Evolutionary conservation across 106 monocot species (phyloP), one percentile per base, ranked within the genome.

Genomic region (Allium fistulosum): DNA sequence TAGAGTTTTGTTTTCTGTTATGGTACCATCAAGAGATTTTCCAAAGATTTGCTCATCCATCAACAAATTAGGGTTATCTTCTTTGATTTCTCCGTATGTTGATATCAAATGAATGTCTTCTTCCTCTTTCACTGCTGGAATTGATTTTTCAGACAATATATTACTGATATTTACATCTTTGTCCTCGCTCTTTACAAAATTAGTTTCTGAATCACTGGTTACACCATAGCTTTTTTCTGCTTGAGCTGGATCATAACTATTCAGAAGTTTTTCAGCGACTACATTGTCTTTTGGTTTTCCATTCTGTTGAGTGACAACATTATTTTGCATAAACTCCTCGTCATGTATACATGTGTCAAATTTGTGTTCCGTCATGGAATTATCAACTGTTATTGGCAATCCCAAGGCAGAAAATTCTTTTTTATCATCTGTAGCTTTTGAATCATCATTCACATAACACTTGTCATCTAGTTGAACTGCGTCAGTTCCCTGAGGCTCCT

Each of bases 201-300:
- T 18, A 7, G 18, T 60, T 65, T 75, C 57, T 49, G 46, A 58
- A 13, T 60, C 49, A 27, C 58, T 52, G 26, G 69, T 58, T n/a
- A 28, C 10, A 64, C 73, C 76, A 74, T 57, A 37, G 49, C 49
- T 62, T 18, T 61, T 46, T 74, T 74, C 73, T 58, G 15, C 48
- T 49, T 59, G 46, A 8, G 63, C 58, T 48, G 26, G 11, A 15
- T 76, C 49, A 8, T 49, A 28, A 61, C 15, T 18, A 28, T 56
- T 51, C 63, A 64, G 51, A 69, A 53, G 11, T 27, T 58, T 71
- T 7, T 71, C 65, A 4, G 48, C 13, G 27, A 10, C 70, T 48
- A 64, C 63, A 14, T 55, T 18, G 2, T 67, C 71, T 73, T 50
- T 48, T 28, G 63, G 55, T 47, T 80, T 74, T 67, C 72, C 70